Percentiles rank a stretch among this genome's conserved stretches.
These are phyloP conservation scores for Phytopythium helicoides DNA, from an alignment of 352 stramenopile species.

Conservation along the genomic window DNA sequence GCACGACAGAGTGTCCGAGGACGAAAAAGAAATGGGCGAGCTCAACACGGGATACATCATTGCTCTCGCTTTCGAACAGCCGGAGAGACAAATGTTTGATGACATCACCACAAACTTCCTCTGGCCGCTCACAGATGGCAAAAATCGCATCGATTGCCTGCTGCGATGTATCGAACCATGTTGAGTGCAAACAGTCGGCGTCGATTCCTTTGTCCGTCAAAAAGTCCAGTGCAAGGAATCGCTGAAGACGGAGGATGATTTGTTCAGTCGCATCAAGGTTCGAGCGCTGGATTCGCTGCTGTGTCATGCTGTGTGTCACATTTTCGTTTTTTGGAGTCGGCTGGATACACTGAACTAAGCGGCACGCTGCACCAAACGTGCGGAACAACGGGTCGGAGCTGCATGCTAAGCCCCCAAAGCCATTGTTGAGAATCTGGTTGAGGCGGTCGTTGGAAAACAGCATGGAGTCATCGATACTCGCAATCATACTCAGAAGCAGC, in stretches of 20 bases:
- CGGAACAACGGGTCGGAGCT: conserved; percentile 46
- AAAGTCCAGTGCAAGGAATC: conserved; percentile 87
- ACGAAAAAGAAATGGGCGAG: conserved; percentile 96
- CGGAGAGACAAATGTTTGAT: conserved; percentile 61
- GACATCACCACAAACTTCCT: conserved; percentile 75
- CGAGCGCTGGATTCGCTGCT: conserved; percentile 55
- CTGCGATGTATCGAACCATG: conserved; percentile 93
- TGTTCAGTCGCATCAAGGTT: conserved; percentile 88
- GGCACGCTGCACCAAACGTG: conserved; percentile 57
- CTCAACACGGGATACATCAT: conserved; percentile 63
- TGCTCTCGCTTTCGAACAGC: conserved; percentile 63
- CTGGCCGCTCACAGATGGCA: conserved; percentile 85
- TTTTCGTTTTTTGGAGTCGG: conserved; percentile 40
- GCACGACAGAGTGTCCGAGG: conserved; percentile 93
- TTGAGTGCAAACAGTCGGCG: conserved; percentile 36
- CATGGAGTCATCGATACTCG: conserved; percentile 58
- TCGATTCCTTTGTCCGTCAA: conserved; percentile 60
- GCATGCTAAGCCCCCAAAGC: conserved; percentile 54
- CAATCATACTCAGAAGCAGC: conserved; percentile 64
- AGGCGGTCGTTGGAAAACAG: conserved; percentile 63
- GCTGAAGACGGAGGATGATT: conserved; percentile 87
- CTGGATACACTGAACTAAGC: conserved; percentile 62
- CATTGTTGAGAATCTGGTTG: conserved; percentile 46
- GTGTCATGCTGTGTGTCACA: conserved; percentile 31
- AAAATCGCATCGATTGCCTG: conserved; percentile 93